Evolutionary conservation across 179 eudicot species (phyloP).

Genomic region (Beta corolliflora): DNA sequence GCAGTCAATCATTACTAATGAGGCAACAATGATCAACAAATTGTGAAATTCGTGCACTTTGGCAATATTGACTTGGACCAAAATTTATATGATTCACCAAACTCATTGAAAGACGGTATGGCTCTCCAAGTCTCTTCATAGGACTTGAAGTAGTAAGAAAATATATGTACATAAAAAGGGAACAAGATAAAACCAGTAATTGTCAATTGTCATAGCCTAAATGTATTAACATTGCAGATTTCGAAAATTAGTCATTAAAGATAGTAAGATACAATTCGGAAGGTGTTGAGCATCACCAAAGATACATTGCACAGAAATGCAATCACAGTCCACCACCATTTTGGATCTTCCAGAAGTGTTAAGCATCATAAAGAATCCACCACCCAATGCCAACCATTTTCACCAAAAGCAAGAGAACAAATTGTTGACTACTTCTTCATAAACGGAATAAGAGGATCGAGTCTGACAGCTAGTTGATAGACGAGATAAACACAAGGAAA

Average conservation of each 20-base stretch:
- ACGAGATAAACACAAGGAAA: not conserved
- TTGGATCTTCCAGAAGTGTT: not conserved
- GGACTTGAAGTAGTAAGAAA: not conserved
- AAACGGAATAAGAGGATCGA: not conserved
- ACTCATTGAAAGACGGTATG: not conserved
- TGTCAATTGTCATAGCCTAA: not conserved
- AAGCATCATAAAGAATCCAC: not conserved
- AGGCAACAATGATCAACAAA: not conserved
- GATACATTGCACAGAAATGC: not conserved
- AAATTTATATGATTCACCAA: not conserved
- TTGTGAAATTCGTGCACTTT: not conserved
- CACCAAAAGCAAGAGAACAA: not conserved
- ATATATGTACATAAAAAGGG: not conserved
- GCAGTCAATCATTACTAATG: conserved; percentile 2
- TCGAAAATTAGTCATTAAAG: not conserved
- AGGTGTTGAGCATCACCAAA: no score
- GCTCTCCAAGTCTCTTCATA: not conserved
- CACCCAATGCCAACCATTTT: not conserved
- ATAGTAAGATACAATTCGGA: no score
- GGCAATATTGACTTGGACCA: not conserved
- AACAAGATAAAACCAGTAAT: not conserved
- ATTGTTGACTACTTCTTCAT: not conserved
- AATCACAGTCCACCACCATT: not conserved
- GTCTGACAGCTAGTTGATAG: no score
- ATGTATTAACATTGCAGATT: not conserved